Percentiles rank a stretch among this genome's conserved stretches.
These are phyloP conservation scores for Boletus reticuloceps DNA, from an alignment of 768 basidiomycete genomes.

Conservation along the genomic window DNA sequence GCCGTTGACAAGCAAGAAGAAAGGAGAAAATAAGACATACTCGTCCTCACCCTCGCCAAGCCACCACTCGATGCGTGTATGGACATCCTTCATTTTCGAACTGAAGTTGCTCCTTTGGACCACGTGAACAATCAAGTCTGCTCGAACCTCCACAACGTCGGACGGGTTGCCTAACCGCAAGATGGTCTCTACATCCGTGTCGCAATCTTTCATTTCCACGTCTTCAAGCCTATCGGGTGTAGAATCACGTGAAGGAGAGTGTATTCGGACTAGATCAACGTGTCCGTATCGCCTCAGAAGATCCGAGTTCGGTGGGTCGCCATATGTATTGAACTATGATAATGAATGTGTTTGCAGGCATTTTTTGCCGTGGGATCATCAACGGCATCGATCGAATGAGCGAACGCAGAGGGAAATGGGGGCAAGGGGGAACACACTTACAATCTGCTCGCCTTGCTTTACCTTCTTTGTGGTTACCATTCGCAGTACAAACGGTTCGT, in stretches of 20 bases:
- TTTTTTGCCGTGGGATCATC: background rate
- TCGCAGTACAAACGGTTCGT: constrained; percentile 65
- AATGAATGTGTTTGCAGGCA: background rate
- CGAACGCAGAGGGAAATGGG: too few relatives aligned
- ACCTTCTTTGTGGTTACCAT: constrained; percentile 84
- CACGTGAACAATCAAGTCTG: constrained; percentile 59
- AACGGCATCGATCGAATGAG: background rate
- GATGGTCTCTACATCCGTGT: constrained; percentile 17
- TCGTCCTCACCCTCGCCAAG: constrained; percentile 88
- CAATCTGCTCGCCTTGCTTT: constrained; percentile 81
- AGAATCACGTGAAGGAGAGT: constrained; percentile 28
- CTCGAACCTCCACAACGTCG: constrained; percentile 75
- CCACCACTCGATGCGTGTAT: constrained; percentile 83
- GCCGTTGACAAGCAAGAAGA: background rate
- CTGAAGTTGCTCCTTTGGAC: constrained; percentile 19
- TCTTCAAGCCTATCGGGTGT: constrained; percentile 1
- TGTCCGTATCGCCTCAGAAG: constrained; percentile 94
- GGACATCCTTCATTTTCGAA: constrained; percentile 11
- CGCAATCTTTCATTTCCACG: constrained; percentile 9
- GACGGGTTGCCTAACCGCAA: constrained; percentile 62
- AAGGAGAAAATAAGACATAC: constrained; percentile 41
- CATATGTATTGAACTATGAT: constrained; percentile 90
- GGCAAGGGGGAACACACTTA: constrained; percentile 43
- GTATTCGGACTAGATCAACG: constrained; percentile 69
- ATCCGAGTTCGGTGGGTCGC: constrained; percentile 88